These are phyloP conservation scores for Quercus bicolor DNA, from an alignment of 306 rosid genomes.

Conservation along the genomic window DNA sequence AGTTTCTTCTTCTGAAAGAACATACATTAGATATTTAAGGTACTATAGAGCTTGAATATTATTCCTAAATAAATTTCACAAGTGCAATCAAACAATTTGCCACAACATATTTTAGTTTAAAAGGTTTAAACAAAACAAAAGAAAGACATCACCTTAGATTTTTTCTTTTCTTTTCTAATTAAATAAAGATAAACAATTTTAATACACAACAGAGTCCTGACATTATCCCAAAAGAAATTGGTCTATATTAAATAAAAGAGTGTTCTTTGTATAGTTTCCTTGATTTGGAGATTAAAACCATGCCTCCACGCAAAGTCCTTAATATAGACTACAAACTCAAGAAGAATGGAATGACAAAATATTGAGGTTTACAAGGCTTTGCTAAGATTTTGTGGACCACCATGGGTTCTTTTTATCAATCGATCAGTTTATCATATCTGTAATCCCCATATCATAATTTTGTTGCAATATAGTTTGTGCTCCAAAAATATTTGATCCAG, in stretches of 20 bases:
- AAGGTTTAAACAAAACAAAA: neutral
- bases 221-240: neutral
- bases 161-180: too few relatives aligned
- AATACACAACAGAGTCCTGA: neutral
- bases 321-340: too few relatives aligned
- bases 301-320: too few relatives aligned
- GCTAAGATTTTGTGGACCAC: too few relatives aligned
- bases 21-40: neutral
- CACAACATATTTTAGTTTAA: neutral
- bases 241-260: neutral
- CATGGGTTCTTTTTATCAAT: too few relatives aligned
- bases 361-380: too few relatives aligned
- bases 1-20: conserved; percentile 37
- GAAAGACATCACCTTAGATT: neutral
- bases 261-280: neutral
- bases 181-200: neutral
- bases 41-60: neutral
- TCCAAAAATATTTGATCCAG: neutral
- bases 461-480: too few relatives aligned
- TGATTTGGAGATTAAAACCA: neutral
- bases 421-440: too few relatives aligned
- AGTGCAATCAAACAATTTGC: neutral
- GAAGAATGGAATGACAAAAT: too few relatives aligned
- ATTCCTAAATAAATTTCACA: neutral
- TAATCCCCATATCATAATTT: too few relatives aligned